A percentile compares a stretch with the other conserved stretches of the same genome.
Evolutionary conservation across 208 protist genomes (phyloP).

Genomic region (Acanthamoeba triangularis): DNA sequence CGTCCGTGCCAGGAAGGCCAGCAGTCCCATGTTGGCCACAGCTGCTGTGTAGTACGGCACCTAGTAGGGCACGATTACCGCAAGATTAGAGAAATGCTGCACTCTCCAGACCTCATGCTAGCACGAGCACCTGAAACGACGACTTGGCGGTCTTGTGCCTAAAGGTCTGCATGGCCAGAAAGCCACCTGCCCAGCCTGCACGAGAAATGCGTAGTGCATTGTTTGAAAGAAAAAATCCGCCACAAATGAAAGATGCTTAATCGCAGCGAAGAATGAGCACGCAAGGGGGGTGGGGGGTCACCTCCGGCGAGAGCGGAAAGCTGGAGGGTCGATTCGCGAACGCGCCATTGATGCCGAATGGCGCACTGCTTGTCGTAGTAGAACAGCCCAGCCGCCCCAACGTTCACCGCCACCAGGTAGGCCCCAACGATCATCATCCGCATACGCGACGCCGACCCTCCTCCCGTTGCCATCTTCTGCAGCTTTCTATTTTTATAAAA

Average conservation of each 20-base stretch:
- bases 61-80: background rate
- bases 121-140: constrained; percentile 75
- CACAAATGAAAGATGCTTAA: no score
- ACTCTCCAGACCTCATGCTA: background rate
- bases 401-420: constrained; percentile 75
- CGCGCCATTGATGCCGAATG: constrained; percentile 80
- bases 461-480: background rate
- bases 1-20: constrained; percentile 34
- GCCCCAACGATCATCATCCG: background rate
- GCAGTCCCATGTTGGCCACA: constrained; percentile 9
- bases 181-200: constrained; percentile 79
- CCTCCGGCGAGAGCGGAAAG: constrained; percentile 72
- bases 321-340: constrained; percentile 79
- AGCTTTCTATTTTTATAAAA: background rate
- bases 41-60: constrained; percentile 44
- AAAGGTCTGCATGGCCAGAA: constrained; percentile 81
- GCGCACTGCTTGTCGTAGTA: constrained; percentile 84
- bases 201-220: background rate
- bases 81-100: background rate
- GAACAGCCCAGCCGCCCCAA: constrained; percentile 73
- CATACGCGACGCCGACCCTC: background rate
- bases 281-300: background rate
- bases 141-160: constrained; percentile 82
- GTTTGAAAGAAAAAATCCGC: background rate
- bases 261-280: background rate